Evolutionary conservation across 768 basidiomycete genomes (phyloP).

Genomic region (Tulasnella sp.): DNA sequence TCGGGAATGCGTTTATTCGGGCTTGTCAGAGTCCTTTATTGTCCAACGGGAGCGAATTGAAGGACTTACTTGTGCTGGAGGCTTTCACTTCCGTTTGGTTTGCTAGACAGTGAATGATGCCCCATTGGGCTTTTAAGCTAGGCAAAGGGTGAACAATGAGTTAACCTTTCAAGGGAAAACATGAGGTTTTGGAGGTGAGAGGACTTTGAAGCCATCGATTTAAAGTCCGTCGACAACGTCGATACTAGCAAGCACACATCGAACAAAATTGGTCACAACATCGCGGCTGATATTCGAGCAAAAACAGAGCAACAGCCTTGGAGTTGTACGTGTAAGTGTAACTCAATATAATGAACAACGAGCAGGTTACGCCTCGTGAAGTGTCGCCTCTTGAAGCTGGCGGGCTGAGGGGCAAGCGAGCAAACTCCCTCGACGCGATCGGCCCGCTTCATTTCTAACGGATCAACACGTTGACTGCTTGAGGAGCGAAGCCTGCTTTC

Average conservation of each 20-base stretch:
- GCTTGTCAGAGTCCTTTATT: not conserved
- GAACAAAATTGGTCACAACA: not conserved
- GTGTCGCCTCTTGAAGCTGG: not conserved
- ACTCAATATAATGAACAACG: not conserved
- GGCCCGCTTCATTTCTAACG: not conserved
- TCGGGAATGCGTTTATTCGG: not conserved
- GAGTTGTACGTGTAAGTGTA: not conserved
- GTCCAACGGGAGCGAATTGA: not conserved
- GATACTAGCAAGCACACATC: not conserved
- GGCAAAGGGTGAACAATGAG: not conserved
- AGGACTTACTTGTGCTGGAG: not conserved
- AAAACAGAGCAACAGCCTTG: not conserved
- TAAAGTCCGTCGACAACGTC: not conserved
- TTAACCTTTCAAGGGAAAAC: not conserved
- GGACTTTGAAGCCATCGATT: constrained; percentile 1
- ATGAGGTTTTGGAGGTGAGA: not conserved
- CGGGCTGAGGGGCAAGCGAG: not conserved
- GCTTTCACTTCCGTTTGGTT: not conserved
- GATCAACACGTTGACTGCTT: too few species aligned
- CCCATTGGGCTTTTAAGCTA: not conserved
- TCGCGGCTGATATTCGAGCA: not conserved
- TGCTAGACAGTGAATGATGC: too few species aligned
- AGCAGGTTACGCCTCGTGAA: not conserved
- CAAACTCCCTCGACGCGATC: not conserved
- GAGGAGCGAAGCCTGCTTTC: too few species aligned